phyloP scores from a whole-genome alignment of 2,329 filamentous ascomycete species.

The Pezicula radicicola region DNA sequence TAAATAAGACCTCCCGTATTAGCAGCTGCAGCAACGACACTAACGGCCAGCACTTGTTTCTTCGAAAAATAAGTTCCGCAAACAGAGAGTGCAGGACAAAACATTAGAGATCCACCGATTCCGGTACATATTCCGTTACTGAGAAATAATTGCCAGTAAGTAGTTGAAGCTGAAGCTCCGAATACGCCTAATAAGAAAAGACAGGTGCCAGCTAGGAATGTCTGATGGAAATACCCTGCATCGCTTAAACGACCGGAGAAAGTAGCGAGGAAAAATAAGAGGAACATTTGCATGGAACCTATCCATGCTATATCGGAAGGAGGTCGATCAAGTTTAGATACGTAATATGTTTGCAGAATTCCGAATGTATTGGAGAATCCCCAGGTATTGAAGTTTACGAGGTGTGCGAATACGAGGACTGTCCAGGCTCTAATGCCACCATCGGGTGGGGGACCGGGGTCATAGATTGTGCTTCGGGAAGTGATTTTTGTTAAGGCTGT shows the following conservation, averaged over 20 bases:
- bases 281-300: conserved; percentile 43
- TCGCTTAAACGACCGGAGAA: conserved; percentile 40
- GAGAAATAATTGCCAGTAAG: conserved; percentile 36
- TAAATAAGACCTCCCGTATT: conserved; percentile 36
- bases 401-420: conserved; percentile 21
- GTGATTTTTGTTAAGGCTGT: no score
- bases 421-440: conserved; percentile 28
- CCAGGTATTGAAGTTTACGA: conserved; percentile 28
- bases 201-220: conserved; percentile 5
- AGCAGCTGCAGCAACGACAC: conserved; percentile 27
- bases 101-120: conserved; percentile 32
- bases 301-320: conserved; percentile 41
- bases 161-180: conserved; percentile 29
- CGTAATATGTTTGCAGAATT: conserved; percentile 34
- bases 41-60: conserved; percentile 26
- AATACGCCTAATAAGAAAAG: conserved; percentile 29
- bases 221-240: conserved; percentile 34
- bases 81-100: conserved; percentile 31
- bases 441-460: conserved; percentile 19
- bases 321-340: conserved; percentile 28
- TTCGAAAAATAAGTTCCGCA: conserved; percentile 21
- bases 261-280: conserved; percentile 37
- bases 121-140: conserved; percentile 35
- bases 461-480: no score
- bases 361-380: conserved; percentile 19